Base-by-base conservation (phyloP, 2,329 filamentous ascomycete species). In the Fusarium sororula region DNA sequence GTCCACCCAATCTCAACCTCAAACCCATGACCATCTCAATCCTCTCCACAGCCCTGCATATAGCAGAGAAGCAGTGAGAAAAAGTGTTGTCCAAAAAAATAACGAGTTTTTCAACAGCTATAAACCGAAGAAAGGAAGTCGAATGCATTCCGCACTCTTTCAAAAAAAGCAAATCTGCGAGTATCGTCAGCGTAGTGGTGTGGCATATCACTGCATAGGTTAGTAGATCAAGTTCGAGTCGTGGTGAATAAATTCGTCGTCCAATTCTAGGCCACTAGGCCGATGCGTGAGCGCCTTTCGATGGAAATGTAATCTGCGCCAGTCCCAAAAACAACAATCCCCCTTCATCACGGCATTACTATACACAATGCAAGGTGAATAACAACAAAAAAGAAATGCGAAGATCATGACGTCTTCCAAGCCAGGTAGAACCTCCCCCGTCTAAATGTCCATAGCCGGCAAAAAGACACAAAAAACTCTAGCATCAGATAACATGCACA, bases 51-150 rank as follows among this genome's bases (percentile, higher is more conserved):
- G 77, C 85, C 82, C 79, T 81, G 80, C 87, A 63, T 81, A 67
- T 83, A 84, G 86, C 84, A 81, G 77, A 79, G 81, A 76, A 73
- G 84, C 82, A 87, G 86, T 87, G 87, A 88, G 87, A 88, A 88
- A 87, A 81, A 75, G 77, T 72, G 72, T 75, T 78, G 76, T 68
- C 63, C 71, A 26, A 50, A 68, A 63, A 51, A 71, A 75, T 74
- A 39, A 67, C 64, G 47, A 66, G 55, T 62, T 68, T 59, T 71
- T 75, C 62, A 68, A 72, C 69, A 70, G 73, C 51, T 38, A 70
- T 61, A 9, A 65, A 53, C 66, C 63, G 68, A 64, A 72, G 64
- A 73, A 65, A 65, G 26, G 55, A 41, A 13, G 66, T 61, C 54
- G 47, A 66, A 62, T 62, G 55, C 57, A 48, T 37, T 51, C n/a